Conservation (phyloP, 805 yeast species). For the Sungouiella blattae region DNA sequence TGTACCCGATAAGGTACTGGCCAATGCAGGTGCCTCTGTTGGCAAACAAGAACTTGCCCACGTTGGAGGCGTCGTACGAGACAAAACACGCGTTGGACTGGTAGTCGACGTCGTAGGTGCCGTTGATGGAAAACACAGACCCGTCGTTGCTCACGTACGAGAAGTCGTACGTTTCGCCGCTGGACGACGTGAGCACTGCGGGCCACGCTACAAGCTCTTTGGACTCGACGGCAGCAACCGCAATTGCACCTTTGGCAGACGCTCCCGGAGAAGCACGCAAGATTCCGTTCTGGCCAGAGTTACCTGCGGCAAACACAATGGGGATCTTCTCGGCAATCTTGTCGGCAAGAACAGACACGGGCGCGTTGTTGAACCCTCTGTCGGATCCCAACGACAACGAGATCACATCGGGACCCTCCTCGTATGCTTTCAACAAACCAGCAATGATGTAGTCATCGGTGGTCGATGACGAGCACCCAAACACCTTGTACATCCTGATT, state of each 20-base stretch:
- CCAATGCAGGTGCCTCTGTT: too few relatives aligned
- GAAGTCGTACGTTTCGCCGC: slow-evolving; percentile 1
- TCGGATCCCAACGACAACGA: slow-evolving; percentile 1
- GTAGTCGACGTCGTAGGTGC: too few relatives aligned
- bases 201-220: slow-evolving; percentile 2
- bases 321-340: slow-evolving; percentile 2
- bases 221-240: slow-evolving; percentile 3
- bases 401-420: slow-evolving; percentile 3
- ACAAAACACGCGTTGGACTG: too few relatives aligned
- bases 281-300: slow-evolving; percentile 1
- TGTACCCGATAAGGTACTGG: too few relatives aligned
- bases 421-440: slow-evolving; percentile 2
- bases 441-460: slow-evolving; percentile 4
- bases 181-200: slow-evolving; percentile 2
- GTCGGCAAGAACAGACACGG: background rate
- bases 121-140: background rate
- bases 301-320: slow-evolving; percentile 1
- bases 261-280: slow-evolving; percentile 4
- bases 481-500: slow-evolving; percentile 1
- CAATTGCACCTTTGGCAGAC: slow-evolving; percentile 3
- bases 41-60: too few relatives aligned
- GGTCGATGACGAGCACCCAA: slow-evolving; percentile 3
- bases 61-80: too few relatives aligned
- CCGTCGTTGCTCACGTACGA: too few relatives aligned
- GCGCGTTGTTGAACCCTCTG: background rate